Percentiles rank a stretch among this genome's conserved stretches.
These are phyloP conservation scores for Dendryphion nanum DNA, from an alignment of 2,329 filamentous ascomycete species.

Conservation along the genomic window DNA sequence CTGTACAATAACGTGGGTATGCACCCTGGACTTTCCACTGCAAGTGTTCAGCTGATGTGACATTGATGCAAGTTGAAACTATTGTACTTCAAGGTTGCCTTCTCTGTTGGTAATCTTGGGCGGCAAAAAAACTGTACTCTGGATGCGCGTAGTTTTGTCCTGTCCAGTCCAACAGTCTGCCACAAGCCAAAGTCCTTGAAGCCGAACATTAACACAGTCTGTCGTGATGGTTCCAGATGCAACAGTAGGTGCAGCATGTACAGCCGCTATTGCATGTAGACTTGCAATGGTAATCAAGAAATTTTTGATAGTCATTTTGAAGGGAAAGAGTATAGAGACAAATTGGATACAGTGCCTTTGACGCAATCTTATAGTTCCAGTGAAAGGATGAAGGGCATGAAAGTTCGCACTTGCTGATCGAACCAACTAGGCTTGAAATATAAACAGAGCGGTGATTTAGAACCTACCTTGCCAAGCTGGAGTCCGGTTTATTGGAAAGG, in stretches of 20 bases:
- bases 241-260: slow-evolving; percentile 1
- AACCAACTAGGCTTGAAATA: too few relatives aligned
- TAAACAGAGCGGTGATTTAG: too few relatives aligned
- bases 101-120: slow-evolving; percentile 6
- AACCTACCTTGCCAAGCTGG: too few relatives aligned
- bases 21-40: slow-evolving; percentile 3
- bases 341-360: too few relatives aligned
- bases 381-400: too few relatives aligned
- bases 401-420: too few relatives aligned
- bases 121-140: slow-evolving; percentile 5
- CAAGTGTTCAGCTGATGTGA: not conserved
- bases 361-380: too few relatives aligned
- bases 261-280: too few relatives aligned
- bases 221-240: not conserved
- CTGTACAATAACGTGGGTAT: slow-evolving; percentile 1
- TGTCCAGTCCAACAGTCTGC: slow-evolving; percentile 5
- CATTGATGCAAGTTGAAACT: not conserved
- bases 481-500: too few relatives aligned
- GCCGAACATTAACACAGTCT: slow-evolving; percentile 3
- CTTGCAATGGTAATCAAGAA: too few relatives aligned
- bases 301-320: too few relatives aligned
- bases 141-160: slow-evolving; percentile 4
- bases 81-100: slow-evolving; percentile 3
- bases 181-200: slow-evolving; percentile 4
- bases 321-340: too few relatives aligned